phyloP scores from a whole-genome alignment of 1,139 yeast genomes.

The Suhomyces wounanorum region DNA sequence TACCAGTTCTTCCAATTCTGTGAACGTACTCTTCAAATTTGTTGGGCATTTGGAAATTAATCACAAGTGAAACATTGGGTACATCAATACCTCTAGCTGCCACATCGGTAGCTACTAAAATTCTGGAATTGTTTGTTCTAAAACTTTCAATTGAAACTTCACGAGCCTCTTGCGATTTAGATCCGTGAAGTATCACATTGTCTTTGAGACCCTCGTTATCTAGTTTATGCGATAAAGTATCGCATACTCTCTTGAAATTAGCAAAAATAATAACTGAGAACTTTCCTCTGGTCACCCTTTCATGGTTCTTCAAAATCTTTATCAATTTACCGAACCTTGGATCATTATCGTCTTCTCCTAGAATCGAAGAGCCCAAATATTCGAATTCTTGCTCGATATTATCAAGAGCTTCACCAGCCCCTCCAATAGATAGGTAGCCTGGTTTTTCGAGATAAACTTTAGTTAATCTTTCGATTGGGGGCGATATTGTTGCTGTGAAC shows the following conservation, averaged over 20 bases:
- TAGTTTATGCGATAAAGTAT: conserved; percentile 56
- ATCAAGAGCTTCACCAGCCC: conserved; percentile 62
- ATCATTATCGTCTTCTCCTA: conserved; percentile 26
- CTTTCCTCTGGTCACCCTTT: conserved; percentile 24
- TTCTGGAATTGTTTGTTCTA: conserved; percentile 58
- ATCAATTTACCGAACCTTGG: conserved; percentile 28
- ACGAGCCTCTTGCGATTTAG: conserved; percentile 83
- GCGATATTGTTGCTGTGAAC: conserved; percentile 94
- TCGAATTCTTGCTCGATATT: conserved; percentile 72
- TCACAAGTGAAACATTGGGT: conserved; percentile 78
- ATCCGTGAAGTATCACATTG: conserved; percentile 78
- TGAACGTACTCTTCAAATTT: conserved; percentile 79
- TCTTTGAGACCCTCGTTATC: conserved; percentile 42
- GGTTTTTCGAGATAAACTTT: conserved; percentile 62
- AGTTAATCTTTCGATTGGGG: conserved; percentile 67
- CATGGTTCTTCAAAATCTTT: conserved; percentile 25
- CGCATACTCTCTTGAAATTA: conserved; percentile 74
- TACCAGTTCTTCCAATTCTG: conserved; percentile 94
- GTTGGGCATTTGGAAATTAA: conserved; percentile 82
- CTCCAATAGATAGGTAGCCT: conserved; percentile 65
- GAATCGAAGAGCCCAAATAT: conserved; percentile 28
- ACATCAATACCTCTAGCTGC: conserved; percentile 94
- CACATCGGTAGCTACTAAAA: conserved; percentile 85
- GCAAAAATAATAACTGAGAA: conserved; percentile 78
- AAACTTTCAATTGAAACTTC: conserved; percentile 74